phyloP scores from a whole-genome alignment of 768 basidiomycete species.

The Daedalea quercina region DNA sequence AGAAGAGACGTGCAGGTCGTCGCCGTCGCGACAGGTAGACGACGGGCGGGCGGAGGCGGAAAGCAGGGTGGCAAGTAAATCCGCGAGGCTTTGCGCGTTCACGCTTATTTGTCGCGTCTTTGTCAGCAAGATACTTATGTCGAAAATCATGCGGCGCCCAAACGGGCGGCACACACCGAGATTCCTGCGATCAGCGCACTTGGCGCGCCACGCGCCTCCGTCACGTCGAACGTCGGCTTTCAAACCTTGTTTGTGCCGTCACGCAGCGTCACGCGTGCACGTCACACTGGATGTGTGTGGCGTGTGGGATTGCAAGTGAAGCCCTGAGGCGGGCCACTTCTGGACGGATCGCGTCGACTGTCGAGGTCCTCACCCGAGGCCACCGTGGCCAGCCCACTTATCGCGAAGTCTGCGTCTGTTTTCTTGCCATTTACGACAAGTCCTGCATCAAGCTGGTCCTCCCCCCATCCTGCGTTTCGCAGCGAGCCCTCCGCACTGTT shows the following conservation, averaged over 20 bases:
- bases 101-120: conserved; percentile 1
- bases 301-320: background rate
- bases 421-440: no score
- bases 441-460: no score
- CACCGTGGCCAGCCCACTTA: no score
- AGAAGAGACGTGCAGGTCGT: background rate
- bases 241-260: background rate
- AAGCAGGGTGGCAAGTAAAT: background rate
- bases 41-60: background rate
- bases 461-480: no score
- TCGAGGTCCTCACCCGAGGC: no score
- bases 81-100: background rate
- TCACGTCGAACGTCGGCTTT: background rate
- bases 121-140: conserved; percentile 1
- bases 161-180: background rate
- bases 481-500: no score
- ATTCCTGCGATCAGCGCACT: conserved; percentile 1
- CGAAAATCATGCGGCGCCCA: background rate
- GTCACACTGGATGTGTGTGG: background rate
- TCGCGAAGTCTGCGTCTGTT: no score
- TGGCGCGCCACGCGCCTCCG: background rate
- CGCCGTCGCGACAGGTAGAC: background rate
- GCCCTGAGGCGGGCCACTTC: background rate
- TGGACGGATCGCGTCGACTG: background rate
- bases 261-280: background rate